Base-by-base conservation (phyloP, 352 stramenopile species). In the Phytophthora ohioensis region DNA sequence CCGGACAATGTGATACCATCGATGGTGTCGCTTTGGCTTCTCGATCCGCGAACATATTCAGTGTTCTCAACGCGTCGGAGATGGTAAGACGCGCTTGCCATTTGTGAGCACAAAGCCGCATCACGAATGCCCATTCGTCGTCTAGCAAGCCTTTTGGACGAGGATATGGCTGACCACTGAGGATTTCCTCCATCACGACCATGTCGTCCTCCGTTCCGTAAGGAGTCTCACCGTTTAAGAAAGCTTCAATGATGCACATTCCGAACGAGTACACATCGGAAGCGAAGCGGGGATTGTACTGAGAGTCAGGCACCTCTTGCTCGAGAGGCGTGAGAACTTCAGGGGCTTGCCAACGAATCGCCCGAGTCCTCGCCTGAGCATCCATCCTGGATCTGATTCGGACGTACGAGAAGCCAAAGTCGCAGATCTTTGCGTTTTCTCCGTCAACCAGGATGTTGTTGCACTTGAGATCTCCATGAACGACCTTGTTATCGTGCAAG, bases 391-490 rank as follows among this genome's bases (percentile, higher is more conserved):
- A 76, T 31, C 55, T 10, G 5, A 41, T 39, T 13, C 69, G 69
- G 52, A 75, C 59, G 46, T 62, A 74, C 7, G 64, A 46, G 52
- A 71, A 75, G 7, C 73, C 73, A 70, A 80, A 80, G 59, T 77
- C 73, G 51, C 59, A 71, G 34, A 80, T 67, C 56, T 80, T 75
- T 5, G 70, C 64, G 2, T 43, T 49, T 0, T 59, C 49, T 43
- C 70, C 62, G 51, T 73, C 62, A 30, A 95, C 64, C 8, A 97
- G 73, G 42, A 97, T 68, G 71, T 97, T 96, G 53, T 80, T 87
- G 48, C 83, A 85, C 70, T 96, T 96, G 34, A 96, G 80, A 63
- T 97, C 89, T 27, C 90, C 81, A 58, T 97, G 88, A 9, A 97
- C 70, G 12, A 89, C 66, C 15, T 69, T 65, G 5, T 76, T 68